A percentile compares a stretch with the other conserved stretches of the same genome.
Evolutionary conservation across 2,329 filamentous ascomycete species (phyloP).

Genomic region (Parasarocladium wereldwijsianum): DNA sequence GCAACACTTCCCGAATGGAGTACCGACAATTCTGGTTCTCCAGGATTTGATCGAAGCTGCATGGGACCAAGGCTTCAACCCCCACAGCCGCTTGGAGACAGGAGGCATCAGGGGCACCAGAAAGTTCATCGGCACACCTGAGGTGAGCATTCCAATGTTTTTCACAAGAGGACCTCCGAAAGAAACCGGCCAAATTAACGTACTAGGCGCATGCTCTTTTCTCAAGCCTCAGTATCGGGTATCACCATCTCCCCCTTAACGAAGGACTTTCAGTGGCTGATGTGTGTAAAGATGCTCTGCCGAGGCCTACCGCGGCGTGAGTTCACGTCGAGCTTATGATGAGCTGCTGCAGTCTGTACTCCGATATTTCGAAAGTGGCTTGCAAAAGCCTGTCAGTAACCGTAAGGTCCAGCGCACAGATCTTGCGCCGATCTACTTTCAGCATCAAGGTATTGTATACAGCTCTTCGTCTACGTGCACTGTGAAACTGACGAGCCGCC

Average conservation of each 20-base stretch:
- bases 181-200: neutral
- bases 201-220: constrained; percentile 68
- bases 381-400: constrained; percentile 17
- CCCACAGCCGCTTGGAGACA: constrained; percentile 61
- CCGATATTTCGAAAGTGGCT: constrained; percentile 53
- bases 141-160: constrained; percentile 36
- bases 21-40: constrained; percentile 67
- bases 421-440: constrained; percentile 77
- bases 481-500: constrained; percentile 3
- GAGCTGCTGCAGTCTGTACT: constrained; percentile 55
- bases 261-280: neutral
- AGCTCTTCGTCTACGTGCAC: neutral
- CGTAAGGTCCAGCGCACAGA: constrained; percentile 55
- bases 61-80: constrained; percentile 76
- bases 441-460: constrained; percentile 49
- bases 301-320: constrained; percentile 38
- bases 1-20: constrained; percentile 39
- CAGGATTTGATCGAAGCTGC: constrained; percentile 79
- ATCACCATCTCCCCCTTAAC: constrained; percentile 5
- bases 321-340: constrained; percentile 28
- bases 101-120: constrained; percentile 77
- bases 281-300: constrained; percentile 38
- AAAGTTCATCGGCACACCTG: constrained; percentile 90
- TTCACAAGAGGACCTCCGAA: no score
- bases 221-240: constrained; percentile 51